Evolutionary conservation across 73 alveolate genomes (phyloP).

Genomic region (Tetrahymena borealis): DNA sequence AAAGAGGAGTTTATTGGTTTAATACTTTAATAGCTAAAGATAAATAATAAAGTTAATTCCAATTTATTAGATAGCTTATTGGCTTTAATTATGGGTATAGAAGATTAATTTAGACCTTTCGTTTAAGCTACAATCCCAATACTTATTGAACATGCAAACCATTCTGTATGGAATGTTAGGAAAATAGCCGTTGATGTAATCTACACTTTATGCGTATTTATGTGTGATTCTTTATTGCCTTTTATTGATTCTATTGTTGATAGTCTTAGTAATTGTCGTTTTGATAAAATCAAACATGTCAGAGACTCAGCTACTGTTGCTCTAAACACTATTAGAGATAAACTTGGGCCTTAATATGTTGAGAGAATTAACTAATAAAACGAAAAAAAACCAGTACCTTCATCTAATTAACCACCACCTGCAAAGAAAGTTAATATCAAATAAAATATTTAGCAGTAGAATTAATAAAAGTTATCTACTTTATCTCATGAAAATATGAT

Average conservation of each 20-base stretch:
- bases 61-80: slow-evolving; percentile 29
- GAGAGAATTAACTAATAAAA: not conserved
- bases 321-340: not conserved
- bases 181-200: slow-evolving; percentile 32
- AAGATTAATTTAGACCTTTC: slow-evolving; percentile 22
- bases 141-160: not conserved
- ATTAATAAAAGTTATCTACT: not conserved
- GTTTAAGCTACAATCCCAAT: not conserved
- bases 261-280: slow-evolving; percentile 12
- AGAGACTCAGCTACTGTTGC: slow-evolving; percentile 37
- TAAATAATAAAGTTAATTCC: slow-evolving; percentile 5
- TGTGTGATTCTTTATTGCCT: slow-evolving; percentile 7
- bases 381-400: slow-evolving; percentile 1
- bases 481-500: not conserved
- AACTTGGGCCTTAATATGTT: not conserved
- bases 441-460: not conserved
- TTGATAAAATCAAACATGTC: slow-evolving; percentile 42
- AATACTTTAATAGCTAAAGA: not conserved
- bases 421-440: not conserved
- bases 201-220: slow-evolving; percentile 22
- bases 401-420: not conserved
- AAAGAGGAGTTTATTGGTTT: not conserved
- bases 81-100: slow-evolving; percentile 19
- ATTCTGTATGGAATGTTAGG: slow-evolving; percentile 22
- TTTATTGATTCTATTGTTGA: not conserved